Base-by-base conservation (phyloP, 169 alveolate genomes). In the Plasmodium malariae region DNA sequence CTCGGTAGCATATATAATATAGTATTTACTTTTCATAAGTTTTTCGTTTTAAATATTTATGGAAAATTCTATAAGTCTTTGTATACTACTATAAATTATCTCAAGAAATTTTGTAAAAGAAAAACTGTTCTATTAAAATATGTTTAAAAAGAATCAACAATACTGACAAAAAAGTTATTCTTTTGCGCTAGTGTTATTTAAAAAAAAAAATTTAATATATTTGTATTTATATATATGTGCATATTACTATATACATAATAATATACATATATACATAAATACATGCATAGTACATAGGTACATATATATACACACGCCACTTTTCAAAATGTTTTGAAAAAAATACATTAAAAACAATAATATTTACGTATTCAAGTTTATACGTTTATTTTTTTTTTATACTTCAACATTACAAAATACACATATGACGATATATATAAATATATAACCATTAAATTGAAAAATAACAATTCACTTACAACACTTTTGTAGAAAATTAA, bases 141-240 rank as follows among this genome's bases (percentile, higher is more conserved):
- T 70, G n/a, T 60, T 70, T 70, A 49, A 70, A 70, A 70, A 43
- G 48, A 26, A 24, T 21, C 43, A 70, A 49, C 21, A 43, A 24
- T 70, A 70, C 36, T 70, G 55, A 36, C 55, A 70, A 70, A 70
- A 73, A 55, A 73, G 71, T 55, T 30, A 36, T 32, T 17, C 62
- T 55, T 36, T 57, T 34, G 34, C 34, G 19, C 17, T 11, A 73
- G 57, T 73, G 45, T 73, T 73, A 21, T 73, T 59, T 73, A 7
- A 54, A 51, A 36, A 67, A 54, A 19, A 55, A 4, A n/a, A n/a
- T n/a, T n/a, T 4, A 21, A 34, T 36, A 21, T 28, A 71, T 55
- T 1, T 19, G 26, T 9, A 70, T 34, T 36, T 30, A 49, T 17
- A 28, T 67, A 67, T 49, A 36, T 67, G 55, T 54, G 24, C 26